Conservation (phyloP, 169 alveolate species). For the Eimeria zaria region DNA sequence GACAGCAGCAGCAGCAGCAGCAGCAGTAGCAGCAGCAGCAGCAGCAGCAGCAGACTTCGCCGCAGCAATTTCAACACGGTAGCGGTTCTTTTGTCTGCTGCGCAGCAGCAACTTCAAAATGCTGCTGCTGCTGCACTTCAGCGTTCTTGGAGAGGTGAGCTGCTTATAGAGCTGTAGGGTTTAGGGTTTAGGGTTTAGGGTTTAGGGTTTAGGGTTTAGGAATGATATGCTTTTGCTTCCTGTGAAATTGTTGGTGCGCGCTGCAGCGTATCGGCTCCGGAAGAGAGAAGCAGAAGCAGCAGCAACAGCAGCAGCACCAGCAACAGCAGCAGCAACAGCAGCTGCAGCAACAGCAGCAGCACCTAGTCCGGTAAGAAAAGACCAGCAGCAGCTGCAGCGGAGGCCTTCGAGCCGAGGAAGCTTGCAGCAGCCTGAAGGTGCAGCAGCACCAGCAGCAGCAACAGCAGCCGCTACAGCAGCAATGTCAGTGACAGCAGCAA, state of each 20-base stretch:
- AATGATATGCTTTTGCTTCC: not conserved
- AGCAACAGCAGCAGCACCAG: constrained; percentile 16
- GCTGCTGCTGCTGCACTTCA: constrained; percentile 29
- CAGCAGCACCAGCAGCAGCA: not conserved
- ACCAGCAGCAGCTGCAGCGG: constrained; percentile 10
- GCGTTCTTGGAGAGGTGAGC: constrained; percentile 45
- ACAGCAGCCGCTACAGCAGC: constrained; percentile 27
- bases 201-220: constrained; percentile 25
- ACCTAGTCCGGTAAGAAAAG: too few relatives aligned
- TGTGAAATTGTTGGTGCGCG: not conserved
- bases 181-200: constrained; percentile 12
- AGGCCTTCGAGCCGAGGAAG: not conserved
- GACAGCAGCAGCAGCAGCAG: not conserved
- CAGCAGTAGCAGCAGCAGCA: constrained; percentile 25
- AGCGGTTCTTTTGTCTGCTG: constrained; percentile 22
- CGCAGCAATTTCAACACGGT: not conserved
- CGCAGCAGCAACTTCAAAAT: constrained; percentile 42
- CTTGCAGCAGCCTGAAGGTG: not conserved
- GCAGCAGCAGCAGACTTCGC: constrained; percentile 38
- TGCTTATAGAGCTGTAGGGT: not conserved
- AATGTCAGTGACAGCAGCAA: constrained; percentile 33
- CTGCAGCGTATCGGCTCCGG: constrained; percentile 1
- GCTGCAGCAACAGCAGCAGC: constrained; percentile 23
- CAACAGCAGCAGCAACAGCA: constrained; percentile 8
- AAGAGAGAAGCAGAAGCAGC: constrained; percentile 25